Conservation (phyloP, 129 eudicot genomes). For the Sambucus nigra region DNA sequence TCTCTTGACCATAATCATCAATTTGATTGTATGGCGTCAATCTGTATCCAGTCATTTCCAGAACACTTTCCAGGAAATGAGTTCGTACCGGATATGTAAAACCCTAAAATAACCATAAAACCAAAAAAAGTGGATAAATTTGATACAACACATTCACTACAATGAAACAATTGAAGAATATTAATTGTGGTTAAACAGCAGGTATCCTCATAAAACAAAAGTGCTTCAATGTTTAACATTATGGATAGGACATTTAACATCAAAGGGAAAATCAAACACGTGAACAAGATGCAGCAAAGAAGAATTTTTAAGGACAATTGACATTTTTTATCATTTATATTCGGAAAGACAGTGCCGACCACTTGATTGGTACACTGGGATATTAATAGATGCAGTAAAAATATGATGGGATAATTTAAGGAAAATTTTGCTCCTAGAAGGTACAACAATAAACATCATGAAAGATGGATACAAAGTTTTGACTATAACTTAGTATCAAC, state of each 20-base stretch:
- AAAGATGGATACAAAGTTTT: too few relatives aligned
- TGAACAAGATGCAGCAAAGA: too few relatives aligned
- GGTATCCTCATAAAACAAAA: background rate
- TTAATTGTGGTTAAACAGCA: background rate
- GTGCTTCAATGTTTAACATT: background rate
- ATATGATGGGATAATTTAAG: too few relatives aligned
- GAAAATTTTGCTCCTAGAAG: background rate
- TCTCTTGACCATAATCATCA: slow-evolving; percentile 85
- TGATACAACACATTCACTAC: too few relatives aligned
- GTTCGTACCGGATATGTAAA: slow-evolving; percentile 77
- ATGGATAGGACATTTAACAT: background rate
- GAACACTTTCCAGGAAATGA: slow-evolving; percentile 70
- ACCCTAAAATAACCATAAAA: slow-evolving; percentile 44
- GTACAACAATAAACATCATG: too few relatives aligned
- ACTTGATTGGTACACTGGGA: background rate
- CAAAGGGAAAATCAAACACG: background rate
- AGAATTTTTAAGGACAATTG: background rate
- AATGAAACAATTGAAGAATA: slow-evolving; percentile 2
- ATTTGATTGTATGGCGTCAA: slow-evolving; percentile 77
- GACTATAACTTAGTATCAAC: too few relatives aligned
- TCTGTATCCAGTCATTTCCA: slow-evolving; percentile 73
- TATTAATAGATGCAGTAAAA: too few relatives aligned
- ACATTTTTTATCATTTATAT: background rate
- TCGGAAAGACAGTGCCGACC: background rate
- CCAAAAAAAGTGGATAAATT: background rate